Base-by-base conservation (phyloP, 2,329 filamentous ascomycete species). In the Geosmithia putterillii region DNA sequence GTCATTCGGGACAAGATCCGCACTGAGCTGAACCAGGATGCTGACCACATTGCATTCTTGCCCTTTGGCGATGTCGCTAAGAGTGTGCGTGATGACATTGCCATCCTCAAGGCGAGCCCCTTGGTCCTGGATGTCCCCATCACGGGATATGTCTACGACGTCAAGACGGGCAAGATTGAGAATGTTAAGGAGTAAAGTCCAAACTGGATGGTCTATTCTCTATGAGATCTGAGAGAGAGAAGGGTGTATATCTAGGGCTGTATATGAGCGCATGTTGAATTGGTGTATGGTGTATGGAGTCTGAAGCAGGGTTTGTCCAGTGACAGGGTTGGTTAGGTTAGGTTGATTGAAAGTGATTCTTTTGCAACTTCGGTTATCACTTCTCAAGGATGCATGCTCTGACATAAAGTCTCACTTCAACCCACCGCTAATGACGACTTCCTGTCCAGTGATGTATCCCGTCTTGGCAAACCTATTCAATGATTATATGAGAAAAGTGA, bases 101-200 rank as follows among this genome's bases (percentile, higher is more conserved):
- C 63, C 40, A 76, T 76, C 50, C 54, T 92, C 49, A 76, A 72
- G 58, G 66, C 58, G 41, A 74, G 68, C 40, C 72, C 72, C 43
- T 65, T 82, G 15, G 67, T 89, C 5, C 65, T 79, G 18, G 67
- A 79, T 21, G 71, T 85, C 3, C 61, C 63, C 0, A 69, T 89
- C 39, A 83, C 74, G 6, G 85, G 85, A 1, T 90, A 83, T 75
- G 63, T 89, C 2, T 89, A 88, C 62, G 79, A 88, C 52, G 81
- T 89, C 37, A 77, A 85, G 65, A 86, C 75, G 1, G 85, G 84
- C 0, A 79, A 68, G 58, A 57, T 64, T 43, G 52, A 58, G 38
- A 53, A 54, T 43, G 53, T 62, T 19, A 21, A 22, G 37, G 12
- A n/a, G n/a, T n/a, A n/a, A n/a, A n/a, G n/a, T n/a, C n/a, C n/a